Conservation (phyloP, 1,139 yeast genomes). For the Scheffersomyces segobiensis region DNA sequence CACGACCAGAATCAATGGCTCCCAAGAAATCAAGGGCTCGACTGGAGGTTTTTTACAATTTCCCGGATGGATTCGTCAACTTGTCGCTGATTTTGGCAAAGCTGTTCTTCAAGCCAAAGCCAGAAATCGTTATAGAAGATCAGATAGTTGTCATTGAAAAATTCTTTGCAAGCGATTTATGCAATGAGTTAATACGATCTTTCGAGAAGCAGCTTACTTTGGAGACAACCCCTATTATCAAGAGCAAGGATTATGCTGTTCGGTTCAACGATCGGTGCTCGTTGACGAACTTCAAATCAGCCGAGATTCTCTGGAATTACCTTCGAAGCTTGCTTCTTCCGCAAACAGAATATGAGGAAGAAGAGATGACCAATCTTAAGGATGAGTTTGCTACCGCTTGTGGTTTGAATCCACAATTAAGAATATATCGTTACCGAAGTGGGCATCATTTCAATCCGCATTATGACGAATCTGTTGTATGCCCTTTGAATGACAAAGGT, state of each 20-base stretch:
- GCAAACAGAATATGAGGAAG: constrained; percentile 30
- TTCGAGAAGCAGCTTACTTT: constrained; percentile 33
- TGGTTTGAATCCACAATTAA: constrained; percentile 58
- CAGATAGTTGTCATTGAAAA: constrained; percentile 52
- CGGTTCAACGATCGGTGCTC: constrained; percentile 57
- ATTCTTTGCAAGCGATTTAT: constrained; percentile 43
- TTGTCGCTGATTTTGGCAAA: constrained; percentile 20
- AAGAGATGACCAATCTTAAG: constrained; percentile 25
- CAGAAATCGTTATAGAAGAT: constrained; percentile 29
- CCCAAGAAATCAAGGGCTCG: constrained; percentile 8
- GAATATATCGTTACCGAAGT: constrained; percentile 55
- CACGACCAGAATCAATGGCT: constrained; percentile 5
- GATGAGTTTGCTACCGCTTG: constrained; percentile 37
- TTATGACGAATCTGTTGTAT: constrained; percentile 59
- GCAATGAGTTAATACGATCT: constrained; percentile 44
- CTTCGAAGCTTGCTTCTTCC: constrained; percentile 33
- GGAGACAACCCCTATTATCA: constrained; percentile 51
- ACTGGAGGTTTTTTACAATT: constrained; percentile 15
- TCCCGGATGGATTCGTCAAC: constrained; percentile 30
- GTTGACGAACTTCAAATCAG: constrained; percentile 38
- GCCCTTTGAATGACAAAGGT: constrained; percentile 22
- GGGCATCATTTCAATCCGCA: constrained; percentile 68
- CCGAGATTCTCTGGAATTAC: constrained; percentile 47
- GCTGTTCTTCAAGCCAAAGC: constrained; percentile 34
- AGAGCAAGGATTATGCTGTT: constrained; percentile 57